phyloP scores from a whole-genome alignment of 2,329 filamentous ascomycete genomes.

The Gnomoniopsis sp. region DNA sequence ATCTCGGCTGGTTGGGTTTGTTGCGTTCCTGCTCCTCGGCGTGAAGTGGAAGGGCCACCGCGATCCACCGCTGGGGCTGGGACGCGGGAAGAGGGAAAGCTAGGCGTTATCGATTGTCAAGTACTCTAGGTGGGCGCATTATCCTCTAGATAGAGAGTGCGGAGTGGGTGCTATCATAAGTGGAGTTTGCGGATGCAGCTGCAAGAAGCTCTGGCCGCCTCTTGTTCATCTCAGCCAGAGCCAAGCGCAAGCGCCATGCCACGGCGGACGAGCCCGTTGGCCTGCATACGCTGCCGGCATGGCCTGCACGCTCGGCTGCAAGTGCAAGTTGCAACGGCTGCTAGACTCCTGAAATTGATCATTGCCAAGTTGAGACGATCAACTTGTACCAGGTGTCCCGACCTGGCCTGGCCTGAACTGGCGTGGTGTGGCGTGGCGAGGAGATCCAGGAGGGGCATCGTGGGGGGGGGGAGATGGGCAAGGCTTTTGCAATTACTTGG shows the following conservation, averaged over 20 bases:
- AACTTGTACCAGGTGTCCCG: background rate
- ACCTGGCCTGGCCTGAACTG: background rate
- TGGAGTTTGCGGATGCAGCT: slow-evolving; percentile 9
- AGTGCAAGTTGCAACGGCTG: background rate
- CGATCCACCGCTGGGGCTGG: background rate
- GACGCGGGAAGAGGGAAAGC: background rate
- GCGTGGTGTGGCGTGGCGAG: background rate
- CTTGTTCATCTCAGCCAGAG: slow-evolving; percentile 12
- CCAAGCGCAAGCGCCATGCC: slow-evolving; percentile 9
- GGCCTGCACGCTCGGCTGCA: background rate
- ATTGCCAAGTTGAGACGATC: background rate
- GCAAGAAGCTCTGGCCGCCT: slow-evolving; percentile 16
- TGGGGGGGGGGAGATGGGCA: background rate
- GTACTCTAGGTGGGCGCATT: background rate
- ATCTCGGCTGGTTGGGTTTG: background rate
- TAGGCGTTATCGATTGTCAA: background rate
- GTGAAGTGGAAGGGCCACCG: background rate
- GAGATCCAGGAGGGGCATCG: background rate
- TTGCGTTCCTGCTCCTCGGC: background rate
- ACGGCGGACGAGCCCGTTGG: slow-evolving; percentile 12
- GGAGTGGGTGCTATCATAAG: background rate
- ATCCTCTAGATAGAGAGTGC: slow-evolving; percentile 9
- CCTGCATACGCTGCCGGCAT: slow-evolving; percentile 12
- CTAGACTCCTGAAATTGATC: background rate
- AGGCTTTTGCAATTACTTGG: background rate